These are phyloP conservation scores for Penicillium chermesinum DNA, from an alignment of 495 filamentous ascomycete species.

Conservation along the genomic window DNA sequence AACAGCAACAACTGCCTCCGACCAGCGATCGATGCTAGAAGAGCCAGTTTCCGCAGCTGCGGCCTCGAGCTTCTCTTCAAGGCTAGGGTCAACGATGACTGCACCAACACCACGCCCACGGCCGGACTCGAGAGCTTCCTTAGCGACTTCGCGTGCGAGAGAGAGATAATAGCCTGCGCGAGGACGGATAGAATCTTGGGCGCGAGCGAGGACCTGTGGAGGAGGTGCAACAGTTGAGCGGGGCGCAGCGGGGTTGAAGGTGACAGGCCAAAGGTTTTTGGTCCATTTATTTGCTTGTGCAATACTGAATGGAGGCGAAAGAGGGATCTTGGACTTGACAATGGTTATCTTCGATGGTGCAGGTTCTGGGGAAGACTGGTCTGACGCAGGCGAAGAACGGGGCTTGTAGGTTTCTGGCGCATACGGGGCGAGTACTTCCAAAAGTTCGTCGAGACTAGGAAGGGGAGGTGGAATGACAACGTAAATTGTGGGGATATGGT, in stretches of 20 bases:
- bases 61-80: slow-evolving; percentile 26
- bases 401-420: slow-evolving; percentile 10
- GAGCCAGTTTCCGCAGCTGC: slow-evolving; percentile 22
- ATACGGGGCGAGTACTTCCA: slow-evolving; percentile 33
- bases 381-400: not conserved
- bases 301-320: slow-evolving; percentile 66
- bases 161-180: slow-evolving; percentile 55
- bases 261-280: slow-evolving; percentile 74
- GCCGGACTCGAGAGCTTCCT: slow-evolving; percentile 48
- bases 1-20: slow-evolving; percentile 57
- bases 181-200: slow-evolving; percentile 52
- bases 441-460: slow-evolving; percentile 24
- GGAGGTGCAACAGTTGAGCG: slow-evolving; percentile 35
- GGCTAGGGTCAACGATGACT: slow-evolving; percentile 65
- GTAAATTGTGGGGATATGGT: slow-evolving; percentile 28
- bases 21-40: slow-evolving; percentile 18
- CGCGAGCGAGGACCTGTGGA: slow-evolving; percentile 55
- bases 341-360: slow-evolving; percentile 33
- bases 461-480: slow-evolving; percentile 36
- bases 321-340: slow-evolving; percentile 59
- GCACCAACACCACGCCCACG: slow-evolving; percentile 70
- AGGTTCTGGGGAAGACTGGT: slow-evolving; percentile 3
- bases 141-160: slow-evolving; percentile 61
- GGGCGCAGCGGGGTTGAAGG: slow-evolving; percentile 74
- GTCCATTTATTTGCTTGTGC: slow-evolving; percentile 74